Conservation (phyloP, 2,329 filamentous ascomycete genomes). For the Gliomastix tumulicola region DNA sequence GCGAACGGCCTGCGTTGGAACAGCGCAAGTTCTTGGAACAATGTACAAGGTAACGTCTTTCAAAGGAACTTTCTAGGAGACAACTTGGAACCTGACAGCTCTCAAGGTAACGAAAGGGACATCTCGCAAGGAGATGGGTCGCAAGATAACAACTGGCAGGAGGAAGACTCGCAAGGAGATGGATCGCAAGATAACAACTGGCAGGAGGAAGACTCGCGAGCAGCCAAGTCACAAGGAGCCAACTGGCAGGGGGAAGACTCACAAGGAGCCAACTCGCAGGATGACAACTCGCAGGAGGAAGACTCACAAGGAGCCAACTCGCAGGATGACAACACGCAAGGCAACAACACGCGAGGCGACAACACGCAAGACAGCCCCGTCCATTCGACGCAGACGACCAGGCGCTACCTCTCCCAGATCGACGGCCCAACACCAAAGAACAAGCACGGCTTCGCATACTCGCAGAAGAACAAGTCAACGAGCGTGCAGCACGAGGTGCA, state of each 20-base stretch:
- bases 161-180: neutral
- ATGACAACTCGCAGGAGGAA: constrained; percentile 6
- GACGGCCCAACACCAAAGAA: constrained; percentile 81
- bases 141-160: neutral
- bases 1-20: too few relatives aligned
- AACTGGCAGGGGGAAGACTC: neutral
- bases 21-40: too few relatives aligned
- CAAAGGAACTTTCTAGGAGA: too few relatives aligned
- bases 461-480: constrained; percentile 65
- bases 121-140: too few relatives aligned
- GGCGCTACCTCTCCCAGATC: constrained; percentile 70
- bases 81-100: too few relatives aligned
- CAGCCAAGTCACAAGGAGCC: neutral
- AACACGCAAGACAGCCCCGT: too few relatives aligned
- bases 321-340: constrained; percentile 10
- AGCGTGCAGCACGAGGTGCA: constrained; percentile 78
- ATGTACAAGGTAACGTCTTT: too few relatives aligned
- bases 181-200: neutral
- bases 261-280: too few relatives aligned
- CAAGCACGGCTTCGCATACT: constrained; percentile 78
- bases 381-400: constrained; percentile 14
- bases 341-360: too few relatives aligned
- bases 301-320: too few relatives aligned
- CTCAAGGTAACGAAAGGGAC: too few relatives aligned
- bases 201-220: neutral